Conservation (phyloP, 2,329 filamentous ascomycete genomes). For the Ophiostoma fasciatum region DNA sequence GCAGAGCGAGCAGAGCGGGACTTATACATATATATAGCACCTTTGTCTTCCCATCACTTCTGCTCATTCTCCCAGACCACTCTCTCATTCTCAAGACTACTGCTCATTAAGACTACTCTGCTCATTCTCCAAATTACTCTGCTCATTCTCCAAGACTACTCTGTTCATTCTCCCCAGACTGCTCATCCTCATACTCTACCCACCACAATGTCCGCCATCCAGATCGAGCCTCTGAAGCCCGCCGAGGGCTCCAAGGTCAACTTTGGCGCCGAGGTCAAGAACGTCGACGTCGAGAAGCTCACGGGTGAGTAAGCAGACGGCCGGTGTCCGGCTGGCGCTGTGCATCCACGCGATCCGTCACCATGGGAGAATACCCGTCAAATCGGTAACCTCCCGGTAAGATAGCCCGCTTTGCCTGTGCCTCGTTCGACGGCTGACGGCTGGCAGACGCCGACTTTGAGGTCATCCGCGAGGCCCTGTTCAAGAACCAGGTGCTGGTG, state of each 20-base stretch:
- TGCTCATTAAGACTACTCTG: too few relatives aligned
- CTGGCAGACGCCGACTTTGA: conserved; percentile 46
- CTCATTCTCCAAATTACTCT: not conserved
- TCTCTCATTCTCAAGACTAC: too few relatives aligned
- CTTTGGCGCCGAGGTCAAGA: conserved; percentile 45
- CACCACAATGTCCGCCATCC: conserved; percentile 12
- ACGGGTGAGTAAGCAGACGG: conserved; percentile 35
- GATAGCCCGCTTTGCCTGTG: not conserved
- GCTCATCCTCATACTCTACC: too few relatives aligned
- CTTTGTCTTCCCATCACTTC: too few relatives aligned
- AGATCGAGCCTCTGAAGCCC: conserved; percentile 6
- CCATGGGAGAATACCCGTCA: conserved; percentile 14
- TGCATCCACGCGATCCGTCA: too few relatives aligned
- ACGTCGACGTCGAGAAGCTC: conserved; percentile 46
- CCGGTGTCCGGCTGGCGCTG: too few relatives aligned
- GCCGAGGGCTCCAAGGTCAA: conserved; percentile 22
- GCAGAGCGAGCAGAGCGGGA: too few relatives aligned
- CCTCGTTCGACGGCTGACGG: not conserved
- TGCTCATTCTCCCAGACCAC: too few relatives aligned
- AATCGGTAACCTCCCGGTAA: conserved; percentile 17
- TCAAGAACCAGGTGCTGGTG: conserved; percentile 52
- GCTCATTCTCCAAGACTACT: not conserved
- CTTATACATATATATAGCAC: too few relatives aligned
- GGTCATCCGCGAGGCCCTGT: conserved; percentile 49
- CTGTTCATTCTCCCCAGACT: not conserved